Base-by-base conservation (phyloP, 2,329 filamentous ascomycete genomes). In the Fusarium dlaminii region DNA sequence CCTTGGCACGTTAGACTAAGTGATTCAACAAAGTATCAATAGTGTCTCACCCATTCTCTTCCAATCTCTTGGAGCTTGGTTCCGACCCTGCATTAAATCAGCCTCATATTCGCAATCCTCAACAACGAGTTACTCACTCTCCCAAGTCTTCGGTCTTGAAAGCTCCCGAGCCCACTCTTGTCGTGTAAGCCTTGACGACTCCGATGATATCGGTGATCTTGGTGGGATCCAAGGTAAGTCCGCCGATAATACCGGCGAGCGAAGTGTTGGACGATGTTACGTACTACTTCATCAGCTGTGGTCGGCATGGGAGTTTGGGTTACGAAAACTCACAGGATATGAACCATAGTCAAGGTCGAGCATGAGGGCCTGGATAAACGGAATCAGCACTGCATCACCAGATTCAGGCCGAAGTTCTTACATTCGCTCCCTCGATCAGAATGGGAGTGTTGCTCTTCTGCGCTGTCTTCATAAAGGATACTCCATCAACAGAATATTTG, bases 171-270 rank as follows among this genome's bases (percentile, higher is more conserved):
- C 86, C 87, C 22, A 91, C 89, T 70, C 88, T 86, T 36, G 91
- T 93, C 45, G 91, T 92, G 80, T 92, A 92, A 36, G 90, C 90
- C 80, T 93, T 93, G 34, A 92, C 90, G 17, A 93, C 90, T 61
- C 91, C 91, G 73, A 92, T 88, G 51, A 89, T 86, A 69, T 84
- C 87, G 60, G 85, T 87, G 70, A 93, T 85, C 71, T 90, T 90
- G 72, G 84, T 87, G 69, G 89, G 90, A 78, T 90, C 89, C 49
- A 93, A 81, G 40, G 87, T 87, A 18, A 93, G 84, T 59, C 91
- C 91, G 43, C 88, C 90, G 74, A 92, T 87, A 70, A 91, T 87
- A 69, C 91, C 91, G 43, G 73, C 75, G 59, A 77, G 63, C 27
- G 68, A 87, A 32, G 89, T 90, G 80, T 85, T 91, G 65, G 88